Conservation (phyloP, 2,329 filamentous ascomycete genomes). For the Aspergillus sp. region DNA sequence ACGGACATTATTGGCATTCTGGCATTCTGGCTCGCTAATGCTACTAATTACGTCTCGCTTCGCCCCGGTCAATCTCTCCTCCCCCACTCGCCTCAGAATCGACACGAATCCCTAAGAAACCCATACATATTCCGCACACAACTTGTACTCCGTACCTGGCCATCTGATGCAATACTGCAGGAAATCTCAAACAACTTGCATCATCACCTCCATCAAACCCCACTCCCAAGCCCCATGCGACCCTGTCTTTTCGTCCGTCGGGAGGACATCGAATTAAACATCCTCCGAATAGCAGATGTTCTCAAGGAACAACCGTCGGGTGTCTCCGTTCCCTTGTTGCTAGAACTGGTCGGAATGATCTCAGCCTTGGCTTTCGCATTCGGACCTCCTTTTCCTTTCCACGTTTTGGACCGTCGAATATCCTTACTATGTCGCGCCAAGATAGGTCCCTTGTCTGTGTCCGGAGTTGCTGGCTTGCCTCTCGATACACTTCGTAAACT, state of each 20-base stretch:
- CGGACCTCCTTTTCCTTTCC: conserved; percentile 9
- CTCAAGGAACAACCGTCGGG: conserved; percentile 12
- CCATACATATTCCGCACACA: neutral
- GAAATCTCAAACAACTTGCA: conserved; percentile 11
- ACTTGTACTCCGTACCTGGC: neutral
- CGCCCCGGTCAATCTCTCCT: conserved; percentile 12
- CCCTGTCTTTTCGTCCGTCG: conserved; percentile 17
- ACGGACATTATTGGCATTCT: neutral
- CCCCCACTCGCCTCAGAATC: conserved; percentile 13
- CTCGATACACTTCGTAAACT: conserved; percentile 4
- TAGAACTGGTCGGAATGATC: neutral
- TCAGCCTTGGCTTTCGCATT: conserved; percentile 3
- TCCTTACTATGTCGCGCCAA: conserved; percentile 5
- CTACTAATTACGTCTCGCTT: conserved; percentile 21
- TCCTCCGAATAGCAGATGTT: conserved; percentile 17
- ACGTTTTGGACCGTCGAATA: conserved; percentile 15
- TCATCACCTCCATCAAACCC: conserved; percentile 21
- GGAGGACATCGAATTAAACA: conserved; percentile 25
- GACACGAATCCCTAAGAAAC: conserved; percentile 14
- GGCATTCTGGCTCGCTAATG: conserved; percentile 1
- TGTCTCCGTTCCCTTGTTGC: conserved; percentile 5
- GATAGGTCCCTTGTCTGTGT: conserved; percentile 9
- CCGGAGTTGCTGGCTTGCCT: neutral
- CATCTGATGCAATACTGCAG: conserved; percentile 16
- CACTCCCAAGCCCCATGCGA: conserved; percentile 18